Base-by-base conservation (phyloP, 495 filamentous ascomycete genomes). In the Talaromyces ruber region DNA sequence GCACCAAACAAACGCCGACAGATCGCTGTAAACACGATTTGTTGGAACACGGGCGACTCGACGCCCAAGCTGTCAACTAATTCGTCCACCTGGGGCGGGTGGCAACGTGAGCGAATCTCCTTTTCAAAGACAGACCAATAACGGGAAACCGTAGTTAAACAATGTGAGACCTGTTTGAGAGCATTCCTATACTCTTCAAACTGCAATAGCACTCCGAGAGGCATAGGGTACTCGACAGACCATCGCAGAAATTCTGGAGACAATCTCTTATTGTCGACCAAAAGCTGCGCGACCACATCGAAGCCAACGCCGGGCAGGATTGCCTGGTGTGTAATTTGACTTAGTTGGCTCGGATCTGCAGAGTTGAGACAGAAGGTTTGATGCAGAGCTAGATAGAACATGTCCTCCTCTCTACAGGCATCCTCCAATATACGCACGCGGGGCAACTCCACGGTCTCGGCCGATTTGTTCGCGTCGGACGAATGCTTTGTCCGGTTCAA, bases 371-470 rank as follows among this genome's bases (percentile, higher is more conserved):
- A 88, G 67, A 83, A 90, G 1, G 89, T 60, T 63, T 91, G 88
- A 71, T 93, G 89, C 5, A 91, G 67, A 11, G 76, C 76, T 56
- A 92, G 52, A 66, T 88, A 93, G 66, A 88, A 81, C 26, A 74
- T 59, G 64, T 93, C 89, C 9, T 78, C 69, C 0, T 70, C 52
- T 2, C 56, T 8, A 64, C 83, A 88, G 0, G 88, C 88, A n/a
- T 85, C 73, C 4, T 54, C 62, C 4, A 93, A 66, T 1, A 90
- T 75, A 45, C 72, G 64, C 26, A 85, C 67, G 53, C 89, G 75
- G n/a, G 84, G 81, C 28, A 64, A 66, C 59, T 84, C 82, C 5
- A 83, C 63, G 2, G 51, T 52, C 34, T 64, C 64, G 34, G 34
- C 34, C 3, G 34, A 16, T 39, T 16, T 39, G 14, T 39, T 39